Evolutionary conservation across 225 moss, liverwort and hornwort genomes (phyloP).

Genomic region (Straminergon stramineum): DNA sequence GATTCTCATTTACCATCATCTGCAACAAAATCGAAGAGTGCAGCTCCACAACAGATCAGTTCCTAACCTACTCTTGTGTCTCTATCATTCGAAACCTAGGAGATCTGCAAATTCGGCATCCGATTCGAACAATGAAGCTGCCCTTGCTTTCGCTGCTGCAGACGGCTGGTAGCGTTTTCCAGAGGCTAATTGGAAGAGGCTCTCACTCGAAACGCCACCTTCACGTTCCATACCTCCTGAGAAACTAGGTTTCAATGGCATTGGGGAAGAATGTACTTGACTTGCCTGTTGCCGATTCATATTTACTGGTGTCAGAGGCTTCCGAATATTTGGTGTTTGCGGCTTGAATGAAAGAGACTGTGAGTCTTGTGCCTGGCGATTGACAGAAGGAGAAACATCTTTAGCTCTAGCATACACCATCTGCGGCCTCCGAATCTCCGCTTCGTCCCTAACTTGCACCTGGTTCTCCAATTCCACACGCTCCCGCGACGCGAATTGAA

Average conservation of each 20-base stretch:
- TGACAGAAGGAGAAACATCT: not conserved
- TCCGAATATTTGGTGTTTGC: conserved; percentile 7
- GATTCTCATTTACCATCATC: not conserved
- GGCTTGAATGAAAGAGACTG: conserved; percentile 9
- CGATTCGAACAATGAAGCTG: conserved; percentile 19
- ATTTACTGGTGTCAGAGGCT: conserved; percentile 22
- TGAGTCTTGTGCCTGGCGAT: not conserved
- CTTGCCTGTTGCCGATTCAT: conserved; percentile 1
- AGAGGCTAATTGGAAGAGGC: conserved; percentile 28
- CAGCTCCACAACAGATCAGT: not conserved
- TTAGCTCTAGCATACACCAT: not conserved
- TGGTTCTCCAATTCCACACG: conserved; percentile 1
- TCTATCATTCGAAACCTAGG: not conserved
- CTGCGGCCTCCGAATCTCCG: not conserved
- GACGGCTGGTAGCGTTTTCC: conserved; percentile 30
- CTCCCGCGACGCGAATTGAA: not conserved
- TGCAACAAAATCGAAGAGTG: not conserved
- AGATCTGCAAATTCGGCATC: conserved; percentile 28
- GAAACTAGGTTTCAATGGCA: not conserved
- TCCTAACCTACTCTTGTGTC: not conserved
- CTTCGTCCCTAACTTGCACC: not conserved
- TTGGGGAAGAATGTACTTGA: not conserved
- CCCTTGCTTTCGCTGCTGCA: conserved; percentile 36
- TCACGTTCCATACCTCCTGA: not conserved
- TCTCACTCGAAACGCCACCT: not conserved